Evolutionary conservation across 345 rosid species (phyloP), one percentile per base, ranked within the genome.

Genomic region (Euphorbia tirucalli): DNA sequence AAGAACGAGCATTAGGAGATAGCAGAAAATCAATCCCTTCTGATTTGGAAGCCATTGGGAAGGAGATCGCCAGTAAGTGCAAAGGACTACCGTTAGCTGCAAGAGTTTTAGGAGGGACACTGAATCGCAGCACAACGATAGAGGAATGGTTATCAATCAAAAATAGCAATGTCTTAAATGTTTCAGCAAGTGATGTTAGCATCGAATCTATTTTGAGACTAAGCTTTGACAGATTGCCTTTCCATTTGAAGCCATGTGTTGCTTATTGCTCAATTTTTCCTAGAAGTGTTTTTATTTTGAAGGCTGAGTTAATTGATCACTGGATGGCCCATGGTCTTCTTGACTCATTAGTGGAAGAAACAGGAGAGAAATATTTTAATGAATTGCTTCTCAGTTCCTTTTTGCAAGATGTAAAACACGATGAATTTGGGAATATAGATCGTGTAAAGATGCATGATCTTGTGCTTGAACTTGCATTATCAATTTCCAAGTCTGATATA

Each of bases 391-490:
- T 55, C 11, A 68, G 60, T 28, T 81, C 79, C 27, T 75, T 81
- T 7, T 74, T 78, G 30, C 75, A 71, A 18, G 82, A 77, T 22
- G 68, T 50, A 1, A n/a, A 15, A 31, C 52, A 19, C 43, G 76
- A 77, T 58, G 4, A 0, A 7, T 8, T 3, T 46, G 81, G 61
- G 2, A 32, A 56, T 19, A 46, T 78, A 10, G 27, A 2, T 5
- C 9, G 1, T 64, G 77, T 49, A 77, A 74, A 16, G 56, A 77
- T 80, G 78, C 83, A 80, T 46, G 83, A 80, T 65, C 59, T 73
- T 56, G 25, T 77, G 11, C 79, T 63, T 67, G 76, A 71, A 48
- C 78, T 81, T 63, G 81, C 81, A 0, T 35, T 28, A 5, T 77
- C 69, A 11, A 10, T 81, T 25, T 55, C 74, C 6, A 71, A 56